Percentiles rank a stretch among this genome's conserved stretches.
These are phyloP conservation scores for Aureobasidium namibiae DNA, from an alignment of 2,329 filamentous ascomycete genomes.

Conservation along the genomic window DNA sequence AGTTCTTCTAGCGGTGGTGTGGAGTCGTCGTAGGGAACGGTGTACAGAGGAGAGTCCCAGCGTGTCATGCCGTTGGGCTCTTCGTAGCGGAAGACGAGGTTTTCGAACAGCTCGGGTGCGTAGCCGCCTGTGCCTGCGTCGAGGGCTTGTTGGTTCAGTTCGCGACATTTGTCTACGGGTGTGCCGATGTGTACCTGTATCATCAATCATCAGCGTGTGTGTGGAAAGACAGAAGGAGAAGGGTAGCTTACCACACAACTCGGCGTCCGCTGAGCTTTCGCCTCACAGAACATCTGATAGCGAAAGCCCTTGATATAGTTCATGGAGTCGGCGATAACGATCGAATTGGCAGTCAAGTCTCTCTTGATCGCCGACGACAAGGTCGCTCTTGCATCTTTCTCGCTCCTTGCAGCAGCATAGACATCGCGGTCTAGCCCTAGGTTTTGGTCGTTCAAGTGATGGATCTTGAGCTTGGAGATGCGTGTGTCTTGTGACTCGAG, in stretches of 20 bases:
- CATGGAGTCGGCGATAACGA: constrained; percentile 70
- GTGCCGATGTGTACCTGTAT: constrained; percentile 51
- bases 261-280: constrained; percentile 68
- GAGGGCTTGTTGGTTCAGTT: constrained; percentile 50
- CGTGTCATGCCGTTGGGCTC: constrained; percentile 78
- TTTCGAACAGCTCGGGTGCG: constrained; percentile 60
- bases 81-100: constrained; percentile 73
- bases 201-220: constrained; percentile 30
- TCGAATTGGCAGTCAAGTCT: constrained; percentile 60
- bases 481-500: constrained; percentile 37
- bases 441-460: constrained; percentile 65
- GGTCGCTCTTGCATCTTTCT: constrained; percentile 73
- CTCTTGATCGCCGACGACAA: constrained; percentile 73
- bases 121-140: constrained; percentile 38
- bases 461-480: constrained; percentile 51
- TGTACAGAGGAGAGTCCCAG: constrained; percentile 79
- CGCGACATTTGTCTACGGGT: constrained; percentile 45
- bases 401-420: constrained; percentile 68
- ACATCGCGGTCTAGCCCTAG: constrained; percentile 62
- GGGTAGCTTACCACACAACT: constrained; percentile 56
- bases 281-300: constrained; percentile 78
- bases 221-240: background rate
- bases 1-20: constrained; percentile 59
- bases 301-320: constrained; percentile 90
- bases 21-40: constrained; percentile 67